phyloP scores from a whole-genome alignment of 2,329 filamentous ascomycete genomes.

The Microdochium nivale region DNA sequence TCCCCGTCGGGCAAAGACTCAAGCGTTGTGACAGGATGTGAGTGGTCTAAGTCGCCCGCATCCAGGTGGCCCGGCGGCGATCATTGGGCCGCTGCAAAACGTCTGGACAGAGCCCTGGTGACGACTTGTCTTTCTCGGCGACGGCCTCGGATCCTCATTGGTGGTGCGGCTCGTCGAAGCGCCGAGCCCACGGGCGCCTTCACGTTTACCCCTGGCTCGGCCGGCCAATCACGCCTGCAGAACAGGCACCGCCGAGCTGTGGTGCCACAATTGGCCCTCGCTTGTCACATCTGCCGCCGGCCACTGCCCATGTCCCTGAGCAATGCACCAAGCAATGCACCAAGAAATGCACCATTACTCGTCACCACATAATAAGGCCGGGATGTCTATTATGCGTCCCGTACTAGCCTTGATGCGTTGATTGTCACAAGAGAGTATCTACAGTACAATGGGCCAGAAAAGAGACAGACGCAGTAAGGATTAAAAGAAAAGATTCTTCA shows the following conservation, averaged over 20 bases:
- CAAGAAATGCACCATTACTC: too few relatives aligned
- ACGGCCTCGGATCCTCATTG: background rate
- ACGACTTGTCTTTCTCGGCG: background rate
- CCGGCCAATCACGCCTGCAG: background rate
- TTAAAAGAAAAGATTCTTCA: too few relatives aligned
- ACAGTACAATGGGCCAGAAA: too few relatives aligned
- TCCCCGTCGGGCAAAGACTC: background rate
- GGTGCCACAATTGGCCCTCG: background rate
- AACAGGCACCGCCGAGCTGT: background rate
- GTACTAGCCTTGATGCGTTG: too few relatives aligned
- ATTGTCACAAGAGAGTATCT: too few relatives aligned
- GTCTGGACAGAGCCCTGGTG: background rate
- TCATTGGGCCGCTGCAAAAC: background rate
- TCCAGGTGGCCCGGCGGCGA: background rate
- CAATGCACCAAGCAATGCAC: too few relatives aligned
- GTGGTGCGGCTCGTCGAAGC: background rate
- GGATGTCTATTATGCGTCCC: too few relatives aligned
- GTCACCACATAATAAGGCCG: too few relatives aligned
- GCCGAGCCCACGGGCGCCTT: background rate
- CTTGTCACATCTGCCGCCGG: background rate
- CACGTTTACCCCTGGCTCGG: background rate
- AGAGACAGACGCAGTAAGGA: too few relatives aligned
- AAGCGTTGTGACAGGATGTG: background rate
- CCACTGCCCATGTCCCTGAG: too few relatives aligned
- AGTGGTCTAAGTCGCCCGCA: background rate